Evolutionary conservation across 345 rosid genomes (phyloP).

Genomic region (Hibiscus trionum): DNA sequence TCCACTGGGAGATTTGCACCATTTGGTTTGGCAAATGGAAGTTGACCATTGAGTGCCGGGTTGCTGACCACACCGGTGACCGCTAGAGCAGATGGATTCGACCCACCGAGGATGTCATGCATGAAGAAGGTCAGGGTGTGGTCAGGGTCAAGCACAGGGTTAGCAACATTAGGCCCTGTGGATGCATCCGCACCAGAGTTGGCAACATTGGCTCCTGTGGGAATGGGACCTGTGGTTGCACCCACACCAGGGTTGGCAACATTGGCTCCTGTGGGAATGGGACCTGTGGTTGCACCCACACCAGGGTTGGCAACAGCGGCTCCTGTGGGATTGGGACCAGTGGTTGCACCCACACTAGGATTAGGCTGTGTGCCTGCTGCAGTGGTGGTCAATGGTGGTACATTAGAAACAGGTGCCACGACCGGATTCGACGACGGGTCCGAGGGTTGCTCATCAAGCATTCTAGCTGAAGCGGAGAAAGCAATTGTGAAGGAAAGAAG

Average conservation of each 20-base stretch:
- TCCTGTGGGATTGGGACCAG: conserved; percentile 6
- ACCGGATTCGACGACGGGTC: neutral
- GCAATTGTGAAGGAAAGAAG: conserved; percentile 9
- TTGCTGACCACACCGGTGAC: conserved; percentile 14
- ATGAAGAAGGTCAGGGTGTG: conserved; percentile 50
- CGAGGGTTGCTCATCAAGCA: conserved; percentile 8
- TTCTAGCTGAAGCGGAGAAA: conserved; percentile 10
- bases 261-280: conserved; percentile 8
- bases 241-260: conserved; percentile 2
- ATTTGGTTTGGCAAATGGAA: conserved; percentile 79
- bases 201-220: conserved; percentile 11
- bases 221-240: conserved; percentile 6
- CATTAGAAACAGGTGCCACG: neutral
- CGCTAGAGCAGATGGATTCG: conserved; percentile 69
- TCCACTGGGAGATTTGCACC: conserved; percentile 67
- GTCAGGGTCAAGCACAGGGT: conserved; percentile 15
- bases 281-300: conserved; percentile 10
- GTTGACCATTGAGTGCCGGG: conserved; percentile 37
- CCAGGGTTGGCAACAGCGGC: conserved; percentile 10
- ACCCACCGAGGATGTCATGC: conserved; percentile 78
- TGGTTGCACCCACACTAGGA: conserved; percentile 6
- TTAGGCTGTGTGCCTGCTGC: neutral
- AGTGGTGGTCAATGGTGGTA: neutral
- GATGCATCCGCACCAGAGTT: neutral
- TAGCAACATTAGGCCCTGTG: conserved; percentile 12